Percentiles rank a stretch among this genome's conserved stretches.
phyloP scores from a whole-genome alignment of 2,329 filamentous ascomycete genomes.

The Colletotrichum musicola region DNA sequence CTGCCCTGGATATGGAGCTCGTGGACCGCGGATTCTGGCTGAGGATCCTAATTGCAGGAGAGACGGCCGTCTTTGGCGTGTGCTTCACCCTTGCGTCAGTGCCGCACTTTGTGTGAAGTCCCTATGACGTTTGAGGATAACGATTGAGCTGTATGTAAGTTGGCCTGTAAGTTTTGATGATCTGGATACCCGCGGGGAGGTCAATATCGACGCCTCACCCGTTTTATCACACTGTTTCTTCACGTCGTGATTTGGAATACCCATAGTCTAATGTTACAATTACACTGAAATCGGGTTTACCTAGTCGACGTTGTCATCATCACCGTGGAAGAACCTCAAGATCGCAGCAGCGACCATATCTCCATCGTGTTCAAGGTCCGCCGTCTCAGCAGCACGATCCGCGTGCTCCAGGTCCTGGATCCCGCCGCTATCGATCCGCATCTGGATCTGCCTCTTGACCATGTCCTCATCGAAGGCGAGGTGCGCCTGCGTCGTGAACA shows the following conservation, averaged over 20 bases:
- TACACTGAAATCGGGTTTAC: not conserved
- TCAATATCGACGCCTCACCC: too few relatives aligned
- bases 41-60: not conserved
- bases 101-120: not conserved
- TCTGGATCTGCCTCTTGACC: slow-evolving; percentile 72
- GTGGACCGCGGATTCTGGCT: slow-evolving; percentile 11
- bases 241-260: not conserved
- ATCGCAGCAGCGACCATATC: slow-evolving; percentile 75
- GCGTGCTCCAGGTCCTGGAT: slow-evolving; percentile 74
- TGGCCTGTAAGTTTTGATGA: too few relatives aligned
- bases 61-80: not conserved
- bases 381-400: slow-evolving; percentile 71
- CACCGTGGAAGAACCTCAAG: slow-evolving; percentile 67
- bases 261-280: not conserved
- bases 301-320: slow-evolving; percentile 56
- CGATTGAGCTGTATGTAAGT: too few relatives aligned
- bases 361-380: slow-evolving; percentile 76
- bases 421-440: slow-evolving; percentile 69
- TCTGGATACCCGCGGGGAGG: too few relatives aligned
- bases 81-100: not conserved
- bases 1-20: not conserved
- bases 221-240: too few relatives aligned
- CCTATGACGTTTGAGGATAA: too few relatives aligned
- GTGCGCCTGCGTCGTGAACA: slow-evolving; percentile 84
- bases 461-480: slow-evolving; percentile 81